Evolutionary conservation across 192 early-diverging fungal genomes (phyloP).

Genomic region (Paraglomus occultum): DNA sequence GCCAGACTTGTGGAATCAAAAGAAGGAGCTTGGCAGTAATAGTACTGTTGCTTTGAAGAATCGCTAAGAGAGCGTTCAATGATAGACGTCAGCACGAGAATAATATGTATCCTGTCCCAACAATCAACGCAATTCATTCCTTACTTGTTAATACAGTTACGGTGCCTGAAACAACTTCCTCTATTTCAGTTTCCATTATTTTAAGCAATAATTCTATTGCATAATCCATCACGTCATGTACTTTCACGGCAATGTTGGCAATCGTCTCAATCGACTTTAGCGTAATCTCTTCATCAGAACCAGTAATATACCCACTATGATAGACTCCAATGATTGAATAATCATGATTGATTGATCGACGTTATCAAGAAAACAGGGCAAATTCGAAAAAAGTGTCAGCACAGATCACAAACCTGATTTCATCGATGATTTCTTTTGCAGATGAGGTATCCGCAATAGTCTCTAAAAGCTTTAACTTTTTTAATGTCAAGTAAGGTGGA

Average conservation of each 20-base stretch:
- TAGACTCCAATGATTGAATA: background rate
- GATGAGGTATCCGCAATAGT: background rate
- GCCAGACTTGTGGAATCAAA: constrained; percentile 5
- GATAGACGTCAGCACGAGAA: background rate
- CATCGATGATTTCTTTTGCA: constrained; percentile 24
- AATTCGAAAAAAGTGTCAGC: too few relatives aligned
- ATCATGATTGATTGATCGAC: too few relatives aligned
- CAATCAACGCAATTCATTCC: too few relatives aligned
- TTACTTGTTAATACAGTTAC: constrained; percentile 12
- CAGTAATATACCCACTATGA: constrained; percentile 22
- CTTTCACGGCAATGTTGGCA: background rate
- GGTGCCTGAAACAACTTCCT: constrained; percentile 8
- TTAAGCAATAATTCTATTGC: constrained; percentile 19
- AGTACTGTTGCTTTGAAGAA: background rate
- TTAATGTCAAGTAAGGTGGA: constrained; percentile 17
- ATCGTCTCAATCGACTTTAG: constrained; percentile 10
- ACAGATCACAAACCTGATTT: constrained; percentile 3
- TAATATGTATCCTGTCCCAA: too few relatives aligned
- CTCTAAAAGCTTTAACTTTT: constrained; percentile 10
- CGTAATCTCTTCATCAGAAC: background rate
- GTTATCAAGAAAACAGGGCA: too few relatives aligned
- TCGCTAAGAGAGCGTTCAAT: background rate
- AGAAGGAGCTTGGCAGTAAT: background rate
- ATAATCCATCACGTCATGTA: constrained; percentile 12
- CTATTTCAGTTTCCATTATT: constrained; percentile 17